A percentile compares a stretch with the other conserved stretches of the same genome.
phyloP scores from a whole-genome alignment of 2,329 filamentous ascomycete species.

The Coleophoma crateriformis region DNA sequence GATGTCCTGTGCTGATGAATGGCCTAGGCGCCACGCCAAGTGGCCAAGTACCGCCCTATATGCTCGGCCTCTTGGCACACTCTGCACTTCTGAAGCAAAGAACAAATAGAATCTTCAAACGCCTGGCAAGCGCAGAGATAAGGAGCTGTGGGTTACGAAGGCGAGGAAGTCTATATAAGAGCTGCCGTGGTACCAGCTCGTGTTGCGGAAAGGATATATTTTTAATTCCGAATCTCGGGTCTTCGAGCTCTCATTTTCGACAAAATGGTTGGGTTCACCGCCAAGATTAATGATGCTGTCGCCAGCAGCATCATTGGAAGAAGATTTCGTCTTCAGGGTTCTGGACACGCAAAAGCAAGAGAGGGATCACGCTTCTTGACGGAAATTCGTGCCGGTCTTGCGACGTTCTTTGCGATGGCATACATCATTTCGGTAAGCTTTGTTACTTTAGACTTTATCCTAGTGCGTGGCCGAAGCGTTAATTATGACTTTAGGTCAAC shows the following conservation, averaged over 20 bases:
- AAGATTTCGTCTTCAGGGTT: conserved; percentile 75
- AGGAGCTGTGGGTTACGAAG: not conserved
- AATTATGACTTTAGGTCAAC: conserved; percentile 3
- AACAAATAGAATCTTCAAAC: conserved; percentile 1
- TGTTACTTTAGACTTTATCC: conserved; percentile 23
- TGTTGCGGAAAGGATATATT: not conserved
- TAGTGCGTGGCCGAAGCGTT: not conserved
- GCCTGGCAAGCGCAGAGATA: not conserved
- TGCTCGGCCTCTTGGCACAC: not conserved
- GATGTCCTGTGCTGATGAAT: too few species aligned
- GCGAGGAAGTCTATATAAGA: not conserved
- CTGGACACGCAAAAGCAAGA: conserved; percentile 51
- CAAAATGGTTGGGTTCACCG: conserved; percentile 2
- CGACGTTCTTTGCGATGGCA: conserved; percentile 65
- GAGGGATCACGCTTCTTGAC: conserved; percentile 71
- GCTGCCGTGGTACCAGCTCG: not conserved
- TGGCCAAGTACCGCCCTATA: not conserved
- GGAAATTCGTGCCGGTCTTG: conserved; percentile 75
- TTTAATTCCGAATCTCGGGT: not conserved
- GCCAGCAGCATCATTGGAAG: conserved; percentile 58
- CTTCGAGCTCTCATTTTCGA: not conserved
- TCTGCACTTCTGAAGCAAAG: not conserved
- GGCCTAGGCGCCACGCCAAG: not conserved
- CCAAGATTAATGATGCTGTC: conserved; percentile 30
- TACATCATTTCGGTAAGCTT: conserved; percentile 67